A percentile compares a stretch with the other conserved stretches of the same genome.
Evolutionary conservation across 495 filamentous ascomycete genomes (phyloP).

Genomic region (Penicillium diatomitis): DNA sequence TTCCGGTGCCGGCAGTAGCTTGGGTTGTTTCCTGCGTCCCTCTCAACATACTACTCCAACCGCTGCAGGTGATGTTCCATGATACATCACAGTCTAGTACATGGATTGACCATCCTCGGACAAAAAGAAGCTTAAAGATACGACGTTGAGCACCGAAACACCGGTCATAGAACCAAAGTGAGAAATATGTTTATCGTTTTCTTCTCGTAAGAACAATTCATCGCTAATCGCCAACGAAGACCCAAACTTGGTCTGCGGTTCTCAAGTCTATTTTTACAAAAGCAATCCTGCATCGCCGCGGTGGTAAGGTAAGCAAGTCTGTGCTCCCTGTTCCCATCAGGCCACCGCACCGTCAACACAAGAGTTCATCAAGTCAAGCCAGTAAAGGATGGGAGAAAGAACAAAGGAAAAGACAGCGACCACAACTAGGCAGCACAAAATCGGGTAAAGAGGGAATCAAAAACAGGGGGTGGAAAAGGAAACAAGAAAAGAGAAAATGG

Average conservation of each 20-base stretch:
- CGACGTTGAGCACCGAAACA: too few relatives aligned
- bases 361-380: slow-evolving; percentile 6
- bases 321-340: slow-evolving; percentile 6
- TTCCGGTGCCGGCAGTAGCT: too few relatives aligned
- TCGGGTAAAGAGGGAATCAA: neutral
- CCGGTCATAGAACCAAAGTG: too few relatives aligned
- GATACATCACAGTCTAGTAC: too few relatives aligned
- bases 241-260: slow-evolving; percentile 17
- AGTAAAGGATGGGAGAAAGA: slow-evolving; percentile 8
- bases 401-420: slow-evolving; percentile 7
- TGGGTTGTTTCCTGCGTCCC: too few relatives aligned
- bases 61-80: too few relatives aligned
- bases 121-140: too few relatives aligned
- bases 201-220: slow-evolving; percentile 28
- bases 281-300: slow-evolving; percentile 21
- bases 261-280: slow-evolving; percentile 39
- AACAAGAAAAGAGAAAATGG: slow-evolving; percentile 8
- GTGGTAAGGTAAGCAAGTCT: slow-evolving; percentile 5
- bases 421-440: neutral
- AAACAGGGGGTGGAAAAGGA: neutral
- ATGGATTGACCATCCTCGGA: too few relatives aligned
- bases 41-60: too few relatives aligned
- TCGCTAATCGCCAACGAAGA: slow-evolving; percentile 36
- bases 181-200: slow-evolving; percentile 25
- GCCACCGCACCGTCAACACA: slow-evolving; percentile 4